Conservation (phyloP, 306 rosid species). For the Acacia melanoxylon region DNA sequence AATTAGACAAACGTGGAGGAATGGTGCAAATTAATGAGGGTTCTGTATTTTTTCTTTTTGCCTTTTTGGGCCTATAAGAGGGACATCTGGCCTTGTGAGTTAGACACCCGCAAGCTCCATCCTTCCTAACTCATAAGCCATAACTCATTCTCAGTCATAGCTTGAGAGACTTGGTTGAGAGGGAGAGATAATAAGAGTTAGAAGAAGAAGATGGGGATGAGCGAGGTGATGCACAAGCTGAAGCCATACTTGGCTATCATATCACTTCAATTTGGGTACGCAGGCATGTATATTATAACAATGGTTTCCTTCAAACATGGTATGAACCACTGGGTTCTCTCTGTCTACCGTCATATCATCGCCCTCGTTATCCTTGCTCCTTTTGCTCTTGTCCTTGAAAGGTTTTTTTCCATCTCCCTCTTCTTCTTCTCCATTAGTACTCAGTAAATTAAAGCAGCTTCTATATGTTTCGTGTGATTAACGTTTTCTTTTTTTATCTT, state of each 20-base stretch:
- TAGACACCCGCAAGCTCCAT: conserved; percentile 33
- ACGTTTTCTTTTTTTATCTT: not conserved
- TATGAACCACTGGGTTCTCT: conserved; percentile 83
- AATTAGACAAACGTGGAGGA: conserved; percentile 24
- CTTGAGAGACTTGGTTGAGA: not conserved
- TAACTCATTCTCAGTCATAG: conserved; percentile 3
- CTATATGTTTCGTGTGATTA: not conserved
- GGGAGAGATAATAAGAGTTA: not conserved
- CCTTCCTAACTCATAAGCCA: conserved; percentile 8
- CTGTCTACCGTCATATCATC: conserved; percentile 77
- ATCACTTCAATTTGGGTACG: conserved; percentile 79
- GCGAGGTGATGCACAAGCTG: conserved; percentile 27
- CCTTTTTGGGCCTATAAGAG: conserved; percentile 47
- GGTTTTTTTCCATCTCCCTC: conserved; percentile 40
- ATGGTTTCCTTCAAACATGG: conserved; percentile 93
- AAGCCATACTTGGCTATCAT: conserved; percentile 90
- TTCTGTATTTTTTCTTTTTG: not conserved
- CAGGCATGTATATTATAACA: conserved; percentile 87
- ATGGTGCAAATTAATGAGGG: conserved; percentile 21
- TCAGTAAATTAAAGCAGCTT: too few relatives aligned
- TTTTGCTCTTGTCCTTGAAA: conserved; percentile 81
- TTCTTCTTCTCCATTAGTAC: not conserved
- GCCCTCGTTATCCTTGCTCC: conserved; percentile 76
- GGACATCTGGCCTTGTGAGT: conserved; percentile 9
- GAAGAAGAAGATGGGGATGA: conserved; percentile 41